Conservation (phyloP, 2,329 filamentous ascomycete species). For the Diaporthe sp. region DNA sequence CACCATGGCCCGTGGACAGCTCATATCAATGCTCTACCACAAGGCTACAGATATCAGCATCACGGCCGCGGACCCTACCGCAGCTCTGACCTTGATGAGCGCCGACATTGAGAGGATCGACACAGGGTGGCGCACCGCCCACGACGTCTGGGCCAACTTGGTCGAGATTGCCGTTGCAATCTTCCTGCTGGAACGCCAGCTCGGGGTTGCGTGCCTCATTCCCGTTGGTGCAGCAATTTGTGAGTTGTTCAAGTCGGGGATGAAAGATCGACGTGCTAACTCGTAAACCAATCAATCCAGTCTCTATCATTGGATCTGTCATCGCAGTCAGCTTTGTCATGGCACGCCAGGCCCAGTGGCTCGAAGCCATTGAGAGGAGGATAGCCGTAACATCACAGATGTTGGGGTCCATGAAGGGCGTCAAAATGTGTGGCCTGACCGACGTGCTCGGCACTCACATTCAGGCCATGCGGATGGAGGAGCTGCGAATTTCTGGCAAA, state of each 20-base stretch:
- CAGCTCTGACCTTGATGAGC: constrained; percentile 62
- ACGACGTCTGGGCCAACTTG: constrained; percentile 75
- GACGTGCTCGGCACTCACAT: constrained; percentile 40
- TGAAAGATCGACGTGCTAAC: not conserved
- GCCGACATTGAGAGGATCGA: constrained; percentile 61
- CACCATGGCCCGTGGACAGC: constrained; percentile 53
- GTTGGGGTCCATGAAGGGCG: constrained; percentile 57
- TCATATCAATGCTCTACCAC: constrained; percentile 63
- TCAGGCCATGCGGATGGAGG: constrained; percentile 48
- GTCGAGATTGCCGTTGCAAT: constrained; percentile 70
- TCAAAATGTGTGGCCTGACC: constrained; percentile 54
- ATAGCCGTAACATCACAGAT: constrained; percentile 52
- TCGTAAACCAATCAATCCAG: constrained; percentile 43
- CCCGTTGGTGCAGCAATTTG: constrained; percentile 8
- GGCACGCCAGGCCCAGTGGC: constrained; percentile 55
- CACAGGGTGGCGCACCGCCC: constrained; percentile 51
- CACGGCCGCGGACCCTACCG: constrained; percentile 53
- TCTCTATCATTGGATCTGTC: constrained; percentile 57
- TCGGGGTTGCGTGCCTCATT: not conserved
- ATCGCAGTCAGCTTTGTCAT: constrained; percentile 51
- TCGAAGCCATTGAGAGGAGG: constrained; percentile 55
- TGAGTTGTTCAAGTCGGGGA: not conserved
- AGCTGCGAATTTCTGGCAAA: constrained; percentile 50
- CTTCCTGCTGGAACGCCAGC: constrained; percentile 56
- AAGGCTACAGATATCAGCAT: constrained; percentile 56